Percentiles rank a stretch among this genome's conserved stretches.
Conservation (phyloP, 148 eudicot genomes). For the Simmondsia chinensis region DNA sequence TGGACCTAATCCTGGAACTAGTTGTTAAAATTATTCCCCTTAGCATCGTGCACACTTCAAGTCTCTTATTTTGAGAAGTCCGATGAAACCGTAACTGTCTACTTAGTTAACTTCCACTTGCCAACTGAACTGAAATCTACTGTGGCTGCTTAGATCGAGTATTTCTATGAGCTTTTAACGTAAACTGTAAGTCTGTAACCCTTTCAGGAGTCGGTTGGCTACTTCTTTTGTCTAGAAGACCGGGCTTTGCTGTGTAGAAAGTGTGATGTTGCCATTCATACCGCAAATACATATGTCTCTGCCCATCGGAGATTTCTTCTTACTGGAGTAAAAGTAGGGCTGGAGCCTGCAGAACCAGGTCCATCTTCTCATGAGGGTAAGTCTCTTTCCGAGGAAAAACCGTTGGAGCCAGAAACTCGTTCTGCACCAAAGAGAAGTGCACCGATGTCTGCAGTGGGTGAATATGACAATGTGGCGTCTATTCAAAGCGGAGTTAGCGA, state of each 20-base stretch:
- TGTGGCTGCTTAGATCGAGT: too few species aligned
- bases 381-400: slow-evolving; percentile 37
- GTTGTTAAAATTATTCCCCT: too few species aligned
- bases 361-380: slow-evolving; percentile 41
- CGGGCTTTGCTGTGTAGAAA: slow-evolving; percentile 85
- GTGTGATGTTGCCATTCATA: slow-evolving; percentile 86
- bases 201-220: slow-evolving; percentile 83
- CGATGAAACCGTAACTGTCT: too few species aligned
- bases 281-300: slow-evolving; percentile 54
- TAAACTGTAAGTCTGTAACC: too few species aligned
- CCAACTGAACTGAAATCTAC: too few species aligned
- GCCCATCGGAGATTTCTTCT: slow-evolving; percentile 82
- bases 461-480: slow-evolving; percentile 22
- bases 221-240: slow-evolving; percentile 94
- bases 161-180: too few species aligned
- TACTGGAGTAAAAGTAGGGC: slow-evolving; percentile 87
- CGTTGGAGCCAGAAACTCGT: slow-evolving; percentile 29
- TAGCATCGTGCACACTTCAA: too few species aligned
- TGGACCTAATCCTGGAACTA: too few species aligned
- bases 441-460: slow-evolving; percentile 23
- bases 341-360: slow-evolving; percentile 40
- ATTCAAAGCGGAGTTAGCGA: slow-evolving; percentile 29
- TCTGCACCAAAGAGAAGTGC: slow-evolving; percentile 20
- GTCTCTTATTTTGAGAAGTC: too few species aligned
- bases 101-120: too few species aligned